Base-by-base conservation (phyloP, 768 basidiomycete genomes). In the Erythrobasidium yunnanense region DNA sequence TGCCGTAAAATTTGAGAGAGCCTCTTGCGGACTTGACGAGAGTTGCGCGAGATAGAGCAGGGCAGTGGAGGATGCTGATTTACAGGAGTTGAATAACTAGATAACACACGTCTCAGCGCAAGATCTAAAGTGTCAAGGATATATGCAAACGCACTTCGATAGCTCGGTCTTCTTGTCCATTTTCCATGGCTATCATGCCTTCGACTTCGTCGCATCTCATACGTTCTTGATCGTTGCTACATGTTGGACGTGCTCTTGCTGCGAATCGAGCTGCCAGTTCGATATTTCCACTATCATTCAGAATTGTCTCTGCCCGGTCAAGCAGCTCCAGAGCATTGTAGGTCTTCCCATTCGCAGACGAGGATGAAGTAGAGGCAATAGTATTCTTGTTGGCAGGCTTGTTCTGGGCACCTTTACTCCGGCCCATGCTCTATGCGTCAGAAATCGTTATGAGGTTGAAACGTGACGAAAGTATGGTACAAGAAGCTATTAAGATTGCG, bases 31-130 rank as follows among this genome's bases (percentile, higher is more conserved):
- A 1, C 70, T 62, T 2, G 50, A 62, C 2, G 73, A 63, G 42
- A 74, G 69, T 38, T 74, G 73, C 0, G 73, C 73, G 29, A 74
- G 70, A 68, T 74, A 72, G n/a, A 74, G 67, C 42, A 71, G 71
- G 6, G 70, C 67, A 4, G 72, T 66, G 1, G 73, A 58, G 0
- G 73, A 72, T 4, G 69, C 68, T 45, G 42, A 23, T 2, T 6
- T 23, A 38, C 42, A 34, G 25, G 58, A 20, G 8, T 46, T 23
- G 55, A 38, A 8, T 4, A 8, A 35, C 53, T 27, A 23, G 2
- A 29, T 49, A 22, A 30, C 5, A 13, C 53, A 33, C 22, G 18
- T 1, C 22, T 23, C 5, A 1, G 4, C 30, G 18, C 32, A 52
- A 25, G 27, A 56, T 20, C 34, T 57, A n/a, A n/a, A n/a, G n/a